Conservation (phyloP, 148 eudicot genomes). For the Bassia scoparia region DNA sequence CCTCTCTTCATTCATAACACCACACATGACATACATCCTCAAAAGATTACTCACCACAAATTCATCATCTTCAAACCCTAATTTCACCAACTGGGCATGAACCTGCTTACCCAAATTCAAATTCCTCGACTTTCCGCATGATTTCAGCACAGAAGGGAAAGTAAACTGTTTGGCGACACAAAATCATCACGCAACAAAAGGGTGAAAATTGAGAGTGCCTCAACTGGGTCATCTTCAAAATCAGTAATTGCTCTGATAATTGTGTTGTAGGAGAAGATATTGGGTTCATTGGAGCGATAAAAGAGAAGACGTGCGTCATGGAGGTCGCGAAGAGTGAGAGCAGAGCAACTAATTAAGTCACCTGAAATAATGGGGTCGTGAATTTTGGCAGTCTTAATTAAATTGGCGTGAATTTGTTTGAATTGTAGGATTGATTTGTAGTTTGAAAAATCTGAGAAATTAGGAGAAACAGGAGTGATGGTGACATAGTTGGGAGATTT, state of each 20-base stretch:
- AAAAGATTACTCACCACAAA: slow-evolving; percentile 54
- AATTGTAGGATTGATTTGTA: slow-evolving; percentile 41
- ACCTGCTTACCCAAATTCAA: slow-evolving; percentile 37
- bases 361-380: slow-evolving; percentile 51
- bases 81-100: slow-evolving; percentile 40
- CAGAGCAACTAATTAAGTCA: slow-evolving; percentile 43
- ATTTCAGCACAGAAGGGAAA: slow-evolving; percentile 56
- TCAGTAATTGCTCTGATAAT: no score
- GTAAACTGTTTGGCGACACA: slow-evolving; percentile 47
- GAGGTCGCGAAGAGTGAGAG: slow-evolving; percentile 37
- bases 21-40: slow-evolving; percentile 51
- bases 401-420: slow-evolving; percentile 50
- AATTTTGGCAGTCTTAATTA: slow-evolving; percentile 54
- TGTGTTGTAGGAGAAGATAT: no score
- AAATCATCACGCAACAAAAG: slow-evolving; percentile 25
- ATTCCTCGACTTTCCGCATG: slow-evolving; percentile 34
- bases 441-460: slow-evolving; percentile 32
- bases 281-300: slow-evolving; percentile 29
- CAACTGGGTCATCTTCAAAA: no score
- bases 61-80: slow-evolving; percentile 44
- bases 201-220: no score
- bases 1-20: slow-evolving; percentile 41
- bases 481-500: background rate
- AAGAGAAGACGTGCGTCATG: slow-evolving; percentile 33
- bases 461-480: slow-evolving; percentile 7